phyloP scores from a whole-genome alignment of 805 yeast genomes.

The Starmerella davenportii region DNA sequence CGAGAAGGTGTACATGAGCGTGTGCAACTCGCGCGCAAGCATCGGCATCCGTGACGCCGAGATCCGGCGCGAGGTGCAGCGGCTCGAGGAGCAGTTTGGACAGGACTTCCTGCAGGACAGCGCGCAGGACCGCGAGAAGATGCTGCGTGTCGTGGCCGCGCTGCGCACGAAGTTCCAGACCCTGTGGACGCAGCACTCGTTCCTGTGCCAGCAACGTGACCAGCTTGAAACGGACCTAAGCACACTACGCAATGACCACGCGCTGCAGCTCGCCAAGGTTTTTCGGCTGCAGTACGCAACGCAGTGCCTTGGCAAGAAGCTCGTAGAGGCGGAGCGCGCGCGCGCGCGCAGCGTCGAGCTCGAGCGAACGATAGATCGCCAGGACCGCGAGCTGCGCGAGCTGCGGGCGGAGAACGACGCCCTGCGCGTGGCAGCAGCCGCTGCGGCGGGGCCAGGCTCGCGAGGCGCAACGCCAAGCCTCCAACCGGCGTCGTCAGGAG shows the following conservation, averaged over 20 bases:
- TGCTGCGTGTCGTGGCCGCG: slow-evolving; percentile 4
- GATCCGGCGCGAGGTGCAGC: slow-evolving; percentile 7
- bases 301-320: slow-evolving; percentile 11
- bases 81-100: slow-evolving; percentile 2
- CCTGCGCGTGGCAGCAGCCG: not conserved
- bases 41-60: slow-evolving; percentile 10
- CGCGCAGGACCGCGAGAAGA: not conserved
- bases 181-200: slow-evolving; percentile 10
- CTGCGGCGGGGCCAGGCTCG: not conserved
- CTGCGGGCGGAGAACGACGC: not conserved
- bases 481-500: not conserved
- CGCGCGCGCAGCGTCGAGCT: not conserved
- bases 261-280: slow-evolving; percentile 10
- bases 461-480: not conserved
- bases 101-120: too few relatives aligned
- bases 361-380: not conserved
- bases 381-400: not conserved
- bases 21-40: slow-evolving; percentile 12
- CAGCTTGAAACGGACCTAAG: slow-evolving; percentile 9
- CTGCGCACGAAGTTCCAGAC: slow-evolving; percentile 8
- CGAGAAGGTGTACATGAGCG: slow-evolving; percentile 17
- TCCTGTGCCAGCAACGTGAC: slow-evolving; percentile 11
- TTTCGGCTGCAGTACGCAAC: slow-evolving; percentile 11
- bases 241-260: slow-evolving; percentile 11
- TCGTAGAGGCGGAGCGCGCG: slow-evolving; percentile 6